Evolutionary conservation across 129 eudicot genomes (phyloP).

Genomic region (Tagetes erecta): DNA sequence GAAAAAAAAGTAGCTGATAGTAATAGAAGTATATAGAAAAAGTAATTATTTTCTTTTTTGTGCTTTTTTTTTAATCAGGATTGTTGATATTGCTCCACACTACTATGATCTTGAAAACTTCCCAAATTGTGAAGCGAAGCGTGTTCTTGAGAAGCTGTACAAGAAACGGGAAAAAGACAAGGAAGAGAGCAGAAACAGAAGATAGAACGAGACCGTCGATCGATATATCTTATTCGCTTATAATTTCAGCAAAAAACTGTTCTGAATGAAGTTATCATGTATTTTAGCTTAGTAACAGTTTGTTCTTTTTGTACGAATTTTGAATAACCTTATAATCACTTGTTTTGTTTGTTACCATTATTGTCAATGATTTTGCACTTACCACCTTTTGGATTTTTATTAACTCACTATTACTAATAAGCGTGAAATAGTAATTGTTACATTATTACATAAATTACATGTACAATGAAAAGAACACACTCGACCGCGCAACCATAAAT

Average conservation of each 20-base stretch:
- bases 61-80: slow-evolving; percentile 48
- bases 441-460: too few relatives aligned
- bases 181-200: slow-evolving; percentile 60
- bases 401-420: too few relatives aligned
- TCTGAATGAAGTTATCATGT: slow-evolving; percentile 17
- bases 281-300: slow-evolving; percentile 31
- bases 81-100: slow-evolving; percentile 87
- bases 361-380: too few relatives aligned
- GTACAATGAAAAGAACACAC: background rate
- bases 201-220: slow-evolving; percentile 18
- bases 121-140: slow-evolving; percentile 91
- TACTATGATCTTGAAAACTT: slow-evolving; percentile 84
- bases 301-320: slow-evolving; percentile 16
- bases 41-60: background rate
- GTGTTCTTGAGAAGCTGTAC: slow-evolving; percentile 80
- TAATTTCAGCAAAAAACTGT: slow-evolving; percentile 11
- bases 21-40: background rate
- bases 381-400: too few relatives aligned
- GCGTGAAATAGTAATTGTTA: too few relatives aligned
- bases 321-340: slow-evolving; percentile 26
- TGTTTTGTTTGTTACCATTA: slow-evolving; percentile 14
- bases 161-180: slow-evolving; percentile 72
- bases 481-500: background rate
- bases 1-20: background rate
- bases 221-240: background rate